These are phyloP conservation scores for Ophiostoma perfectum DNA, from an alignment of 2,329 filamentous ascomycete species.

Conservation along the genomic window DNA sequence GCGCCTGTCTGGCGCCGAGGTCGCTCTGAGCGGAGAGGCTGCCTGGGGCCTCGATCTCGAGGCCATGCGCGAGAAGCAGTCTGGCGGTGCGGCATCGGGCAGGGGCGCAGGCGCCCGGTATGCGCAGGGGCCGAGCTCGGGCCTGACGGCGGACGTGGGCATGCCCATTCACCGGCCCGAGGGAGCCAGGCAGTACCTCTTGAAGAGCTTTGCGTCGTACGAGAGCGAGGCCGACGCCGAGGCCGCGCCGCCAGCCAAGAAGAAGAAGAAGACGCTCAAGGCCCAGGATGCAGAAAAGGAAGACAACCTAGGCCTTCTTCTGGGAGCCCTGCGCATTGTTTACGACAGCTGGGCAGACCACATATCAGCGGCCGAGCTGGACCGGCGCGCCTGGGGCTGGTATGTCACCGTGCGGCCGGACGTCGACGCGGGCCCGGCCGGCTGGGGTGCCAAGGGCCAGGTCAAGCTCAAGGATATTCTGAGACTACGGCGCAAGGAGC, in stretches of 20 bases:
- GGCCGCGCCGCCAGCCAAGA: slow-evolving; percentile 21
- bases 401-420: slow-evolving; percentile 72
- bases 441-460: slow-evolving; percentile 77
- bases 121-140: slow-evolving; percentile 26
- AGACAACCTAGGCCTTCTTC: slow-evolving; percentile 61
- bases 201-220: slow-evolving; percentile 54
- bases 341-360: slow-evolving; percentile 68
- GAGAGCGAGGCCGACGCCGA: slow-evolving; percentile 26
- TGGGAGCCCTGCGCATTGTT: slow-evolving; percentile 66
- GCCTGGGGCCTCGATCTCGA: slow-evolving; percentile 57
- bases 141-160: slow-evolving; percentile 39
- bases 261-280: slow-evolving; percentile 50
- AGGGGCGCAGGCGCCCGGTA: no score
- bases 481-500: slow-evolving; percentile 44
- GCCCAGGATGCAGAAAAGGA: slow-evolving; percentile 57
- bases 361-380: slow-evolving; percentile 60
- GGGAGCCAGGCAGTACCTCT: slow-evolving; percentile 54
- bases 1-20: slow-evolving; percentile 40
- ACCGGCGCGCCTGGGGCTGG: slow-evolving; percentile 74
- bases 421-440: slow-evolving; percentile 65
- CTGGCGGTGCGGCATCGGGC: no score
- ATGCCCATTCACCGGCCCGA: slow-evolving; percentile 73
- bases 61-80: slow-evolving; percentile 38
- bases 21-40: slow-evolving; percentile 45
- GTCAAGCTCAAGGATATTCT: slow-evolving; percentile 64